Evolutionary conservation across 805 yeast species (phyloP), one percentile per base, ranked within the genome.

Genomic region (Candida multigemmis): DNA sequence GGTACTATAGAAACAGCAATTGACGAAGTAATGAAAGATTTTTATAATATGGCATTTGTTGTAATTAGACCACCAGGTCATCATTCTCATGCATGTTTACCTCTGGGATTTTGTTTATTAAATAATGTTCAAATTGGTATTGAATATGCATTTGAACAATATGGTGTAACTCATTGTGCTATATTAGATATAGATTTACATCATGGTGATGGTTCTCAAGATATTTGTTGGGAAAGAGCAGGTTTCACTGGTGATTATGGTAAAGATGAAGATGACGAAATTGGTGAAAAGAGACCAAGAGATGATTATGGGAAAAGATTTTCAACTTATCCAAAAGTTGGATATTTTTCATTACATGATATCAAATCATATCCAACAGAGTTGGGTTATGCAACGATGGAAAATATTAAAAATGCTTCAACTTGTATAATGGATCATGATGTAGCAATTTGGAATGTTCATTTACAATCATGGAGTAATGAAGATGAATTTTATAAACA

Each of bases 181-280:
- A 78, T 83, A 12, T 52, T 83, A 16, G 94, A 83, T 48, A 77
- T 84, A 35, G 94, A 83, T 48, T 60, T 83, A 22, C 94, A 83
- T 44, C 94, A 83, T 45, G 94, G 94, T 11, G 94, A 83, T 50
- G 94, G 94, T 9, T 70, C 83, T 5, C 94, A 84, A 41, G 93
- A 83, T 48, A 77, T 83, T 15, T 75, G 87, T 41, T 83, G 87
- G 86, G 77, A 74, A 41, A 61, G 82, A 36, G 81, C 81, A 1
- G 83, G 84, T 0, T 68, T 72, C 39, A 29, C 41, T 4, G 68
- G 66, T 6, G 67, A 61, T 33, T 56, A 53, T 34, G 67, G 67
- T n/a, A 62, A 65, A 31, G 60, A 64, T 16, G 72, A 67, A 23
- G 70, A 61, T 16, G 70, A 63, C 22, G 48, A 44, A 14, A 46